A percentile compares a stretch with the other conserved stretches of the same genome.
Evolutionary conservation across 163 green algal species (phyloP).

Genomic region (Volvox carteri): DNA sequence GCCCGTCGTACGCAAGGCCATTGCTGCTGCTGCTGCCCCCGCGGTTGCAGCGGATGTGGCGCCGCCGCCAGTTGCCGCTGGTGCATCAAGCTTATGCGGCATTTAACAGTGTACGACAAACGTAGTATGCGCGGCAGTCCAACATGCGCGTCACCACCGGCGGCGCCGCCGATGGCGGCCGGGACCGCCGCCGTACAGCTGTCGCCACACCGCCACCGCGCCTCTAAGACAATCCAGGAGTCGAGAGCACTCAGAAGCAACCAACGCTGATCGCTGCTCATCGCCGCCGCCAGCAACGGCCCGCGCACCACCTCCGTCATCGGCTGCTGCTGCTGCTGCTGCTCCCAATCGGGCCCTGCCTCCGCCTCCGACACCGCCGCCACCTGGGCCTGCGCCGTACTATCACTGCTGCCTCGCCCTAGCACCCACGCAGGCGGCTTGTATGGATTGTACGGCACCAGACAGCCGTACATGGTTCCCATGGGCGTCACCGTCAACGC

Average conservation of each 20-base stretch:
- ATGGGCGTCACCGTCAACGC: not conserved
- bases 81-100: slow-evolving; percentile 44
- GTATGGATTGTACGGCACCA: slow-evolving; percentile 30
- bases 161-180: not conserved
- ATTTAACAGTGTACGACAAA: slow-evolving; percentile 9
- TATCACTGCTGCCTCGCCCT: not conserved
- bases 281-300: slow-evolving; percentile 35
- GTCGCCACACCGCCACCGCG: not conserved
- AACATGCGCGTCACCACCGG: not conserved
- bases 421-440: not conserved
- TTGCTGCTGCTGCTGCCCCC: not conserved
- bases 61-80: not conserved
- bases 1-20: not conserved
- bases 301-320: not conserved
- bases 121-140: not conserved
- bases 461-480: slow-evolving; percentile 36
- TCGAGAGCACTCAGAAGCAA: slow-evolving; percentile 11
- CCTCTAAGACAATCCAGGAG: slow-evolving; percentile 21
- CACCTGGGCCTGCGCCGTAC: not conserved
- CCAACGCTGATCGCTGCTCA: not conserved
- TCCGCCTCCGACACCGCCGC: not conserved
- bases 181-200: too few relatives aligned
- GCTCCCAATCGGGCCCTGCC: not conserved
- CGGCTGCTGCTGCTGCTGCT: not conserved
- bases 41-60: not conserved